phyloP scores from a whole-genome alignment of 768 basidiomycete genomes.

The Phylloporus sp. region DNA sequence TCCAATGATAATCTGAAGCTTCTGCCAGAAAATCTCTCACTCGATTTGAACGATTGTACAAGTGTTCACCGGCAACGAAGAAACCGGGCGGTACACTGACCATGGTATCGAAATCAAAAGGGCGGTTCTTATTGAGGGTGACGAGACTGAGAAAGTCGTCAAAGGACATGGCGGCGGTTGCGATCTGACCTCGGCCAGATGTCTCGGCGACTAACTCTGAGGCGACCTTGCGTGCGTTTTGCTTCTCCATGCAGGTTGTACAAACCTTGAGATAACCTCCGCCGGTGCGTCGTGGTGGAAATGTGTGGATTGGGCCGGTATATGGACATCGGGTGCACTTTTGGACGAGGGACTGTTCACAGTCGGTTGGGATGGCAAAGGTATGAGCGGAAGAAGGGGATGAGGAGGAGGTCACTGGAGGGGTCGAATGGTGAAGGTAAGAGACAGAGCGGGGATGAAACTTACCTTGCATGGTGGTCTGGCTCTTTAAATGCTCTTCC shows the following conservation, averaged over 20 bases:
- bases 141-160: constrained; percentile 33
- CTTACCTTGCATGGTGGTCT: constrained; percentile 23
- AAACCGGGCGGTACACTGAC: constrained; percentile 31
- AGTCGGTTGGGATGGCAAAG: constrained; percentile 19
- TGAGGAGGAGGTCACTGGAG: constrained; percentile 20
- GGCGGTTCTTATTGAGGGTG: constrained; percentile 30
- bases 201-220: constrained; percentile 27
- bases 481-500: constrained; percentile 9
- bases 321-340: constrained; percentile 33
- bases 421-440: constrained; percentile 1
- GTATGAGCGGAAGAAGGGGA: constrained; percentile 17
- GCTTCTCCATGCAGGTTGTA: constrained; percentile 32
- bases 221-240: constrained; percentile 31
- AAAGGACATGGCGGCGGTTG: constrained; percentile 32
- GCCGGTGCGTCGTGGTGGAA: constrained; percentile 31
- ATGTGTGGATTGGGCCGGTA: constrained; percentile 23
- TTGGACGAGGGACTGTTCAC: constrained; percentile 17
- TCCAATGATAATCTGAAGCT: constrained; percentile 35
- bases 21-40: constrained; percentile 33
- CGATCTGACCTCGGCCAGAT: constrained; percentile 32
- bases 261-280: constrained; percentile 33
- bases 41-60: constrained; percentile 35
- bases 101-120: constrained; percentile 35
- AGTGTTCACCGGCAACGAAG: constrained; percentile 30
- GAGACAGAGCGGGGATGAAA: constrained; percentile 3